Percentiles rank a stretch among this genome's conserved stretches.
Evolutionary conservation across 495 filamentous ascomycete genomes (phyloP).

Genomic region (Aspergillus nanangensis): DNA sequence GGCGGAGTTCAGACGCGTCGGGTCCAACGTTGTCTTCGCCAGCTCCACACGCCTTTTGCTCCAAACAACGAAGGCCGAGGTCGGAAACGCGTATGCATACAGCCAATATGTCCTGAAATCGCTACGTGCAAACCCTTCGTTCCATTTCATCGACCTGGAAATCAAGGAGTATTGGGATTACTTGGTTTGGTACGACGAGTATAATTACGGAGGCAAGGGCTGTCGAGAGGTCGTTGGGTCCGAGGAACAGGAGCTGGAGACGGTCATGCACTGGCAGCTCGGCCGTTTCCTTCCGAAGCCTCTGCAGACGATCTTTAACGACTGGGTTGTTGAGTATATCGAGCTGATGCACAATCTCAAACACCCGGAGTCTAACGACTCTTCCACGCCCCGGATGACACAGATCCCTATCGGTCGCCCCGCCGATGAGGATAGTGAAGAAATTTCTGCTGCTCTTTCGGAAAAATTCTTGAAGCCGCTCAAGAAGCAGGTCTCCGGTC

Average conservation of each 20-base stretch:
- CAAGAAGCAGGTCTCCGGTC: constrained; percentile 75
- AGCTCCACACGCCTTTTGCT: constrained; percentile 83
- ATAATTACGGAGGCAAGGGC: constrained; percentile 96
- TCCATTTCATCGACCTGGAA: constrained; percentile 95
- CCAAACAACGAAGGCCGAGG: constrained; percentile 94
- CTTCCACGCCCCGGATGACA: constrained; percentile 68
- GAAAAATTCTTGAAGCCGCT: constrained; percentile 81
- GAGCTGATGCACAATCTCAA: constrained; percentile 89
- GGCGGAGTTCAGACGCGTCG: constrained; percentile 93
- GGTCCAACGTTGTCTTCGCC: constrained; percentile 89
- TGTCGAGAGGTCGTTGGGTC: constrained; percentile 77
- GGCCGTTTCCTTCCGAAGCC: constrained; percentile 76
- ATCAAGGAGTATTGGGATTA: constrained; percentile 99
- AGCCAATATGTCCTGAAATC: constrained; percentile 96
- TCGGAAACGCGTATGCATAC: constrained; percentile 96
- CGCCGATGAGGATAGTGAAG: constrained; percentile 52
- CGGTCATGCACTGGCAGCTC: constrained; percentile 98
- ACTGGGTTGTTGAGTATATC: constrained; percentile 93
- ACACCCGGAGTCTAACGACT: constrained; percentile 48
- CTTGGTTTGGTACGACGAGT: constrained; percentile 98
- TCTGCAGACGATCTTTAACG: constrained; percentile 80
- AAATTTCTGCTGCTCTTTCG: constrained; percentile 57
- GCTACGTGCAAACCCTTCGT: constrained; percentile 88
- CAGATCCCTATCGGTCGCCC: constrained; percentile 57
- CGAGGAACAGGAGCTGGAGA: constrained; percentile 83